Conservation (phyloP, 176 grass and related monocot genomes). For the Paspalum notatum region DNA sequence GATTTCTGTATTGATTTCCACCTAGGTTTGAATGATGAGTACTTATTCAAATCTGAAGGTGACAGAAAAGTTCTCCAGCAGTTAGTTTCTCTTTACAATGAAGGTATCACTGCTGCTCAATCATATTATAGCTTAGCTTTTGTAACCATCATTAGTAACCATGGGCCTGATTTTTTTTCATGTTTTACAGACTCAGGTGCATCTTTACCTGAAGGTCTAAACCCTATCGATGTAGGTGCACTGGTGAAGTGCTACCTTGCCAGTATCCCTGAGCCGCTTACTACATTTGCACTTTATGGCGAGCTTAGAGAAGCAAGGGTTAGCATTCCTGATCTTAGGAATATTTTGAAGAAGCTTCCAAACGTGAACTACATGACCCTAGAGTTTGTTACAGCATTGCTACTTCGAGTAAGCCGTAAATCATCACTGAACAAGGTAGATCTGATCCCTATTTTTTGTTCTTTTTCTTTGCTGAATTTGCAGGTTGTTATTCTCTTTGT, state of each 20-base stretch:
- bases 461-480: not conserved
- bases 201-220: constrained; percentile 74
- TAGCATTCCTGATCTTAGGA: constrained; percentile 85
- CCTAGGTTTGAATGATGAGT: constrained; percentile 77
- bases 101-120: constrained; percentile 47
- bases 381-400: constrained; percentile 85
- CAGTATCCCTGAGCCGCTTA: constrained; percentile 89
- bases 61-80: constrained; percentile 76
- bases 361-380: constrained; percentile 98
- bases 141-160: constrained; percentile 19
- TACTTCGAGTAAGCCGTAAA: constrained; percentile 89
- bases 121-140: constrained; percentile 33
- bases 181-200: constrained; percentile 71
- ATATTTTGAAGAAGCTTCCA: constrained; percentile 96
- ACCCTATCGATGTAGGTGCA: constrained; percentile 70
- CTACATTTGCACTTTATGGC: constrained; percentile 78
- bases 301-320: constrained; percentile 84
- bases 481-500: not conserved
- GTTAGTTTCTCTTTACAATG: constrained; percentile 91
- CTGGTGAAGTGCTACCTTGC: constrained; percentile 91
- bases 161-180: constrained; percentile 37
- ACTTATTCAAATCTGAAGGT: constrained; percentile 93
- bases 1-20: constrained; percentile 27
- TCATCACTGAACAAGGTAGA: constrained; percentile 92
- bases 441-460: constrained; percentile 33